Conservation (phyloP, 768 basidiomycete genomes). For the Lactarius hatsudake region DNA sequence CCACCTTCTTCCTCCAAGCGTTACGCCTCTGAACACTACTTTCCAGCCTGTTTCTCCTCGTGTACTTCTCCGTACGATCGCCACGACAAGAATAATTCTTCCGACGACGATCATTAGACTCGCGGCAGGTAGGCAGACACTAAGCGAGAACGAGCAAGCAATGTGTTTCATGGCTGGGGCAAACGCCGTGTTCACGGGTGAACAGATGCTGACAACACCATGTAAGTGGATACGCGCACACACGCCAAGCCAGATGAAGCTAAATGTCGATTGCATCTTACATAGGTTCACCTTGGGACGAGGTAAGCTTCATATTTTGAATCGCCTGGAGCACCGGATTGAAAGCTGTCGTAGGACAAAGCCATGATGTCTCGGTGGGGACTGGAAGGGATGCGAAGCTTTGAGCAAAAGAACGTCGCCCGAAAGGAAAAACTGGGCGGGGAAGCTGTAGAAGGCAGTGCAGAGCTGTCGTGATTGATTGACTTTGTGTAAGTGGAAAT, state of each 20-base stretch:
- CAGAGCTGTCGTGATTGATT: slow-evolving; percentile 6
- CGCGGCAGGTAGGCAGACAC: slow-evolving; percentile 87
- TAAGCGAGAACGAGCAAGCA: slow-evolving; percentile 88
- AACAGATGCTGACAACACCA: slow-evolving; percentile 95
- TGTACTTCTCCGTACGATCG: slow-evolving; percentile 87
- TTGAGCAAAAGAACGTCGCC: slow-evolving; percentile 67
- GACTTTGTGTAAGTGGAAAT: background rate
- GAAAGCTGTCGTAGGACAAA: slow-evolving; percentile 60
- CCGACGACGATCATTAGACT: slow-evolving; percentile 93
- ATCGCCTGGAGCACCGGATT: background rate
- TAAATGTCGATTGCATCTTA: slow-evolving; percentile 10
- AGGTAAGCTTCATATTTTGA: slow-evolving; percentile 44
- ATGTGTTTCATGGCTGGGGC: slow-evolving; percentile 99
- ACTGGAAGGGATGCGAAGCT: slow-evolving; percentile 85
- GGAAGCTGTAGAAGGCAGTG: background rate
- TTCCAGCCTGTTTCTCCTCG: slow-evolving; percentile 75
- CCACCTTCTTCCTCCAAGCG: background rate
- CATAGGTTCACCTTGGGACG: slow-evolving; percentile 90
- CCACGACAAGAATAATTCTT: slow-evolving; percentile 89
- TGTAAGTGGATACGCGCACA: slow-evolving; percentile 50
- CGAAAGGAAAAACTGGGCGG: slow-evolving; percentile 46
- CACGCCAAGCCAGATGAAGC: slow-evolving; percentile 8
- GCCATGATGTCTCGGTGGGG: slow-evolving; percentile 94
- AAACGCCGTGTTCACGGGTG: slow-evolving; percentile 98
- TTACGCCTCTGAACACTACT: background rate